Evolutionary conservation across 208 protist genomes (phyloP).

Genomic region (Spongospora subterranea): DNA sequence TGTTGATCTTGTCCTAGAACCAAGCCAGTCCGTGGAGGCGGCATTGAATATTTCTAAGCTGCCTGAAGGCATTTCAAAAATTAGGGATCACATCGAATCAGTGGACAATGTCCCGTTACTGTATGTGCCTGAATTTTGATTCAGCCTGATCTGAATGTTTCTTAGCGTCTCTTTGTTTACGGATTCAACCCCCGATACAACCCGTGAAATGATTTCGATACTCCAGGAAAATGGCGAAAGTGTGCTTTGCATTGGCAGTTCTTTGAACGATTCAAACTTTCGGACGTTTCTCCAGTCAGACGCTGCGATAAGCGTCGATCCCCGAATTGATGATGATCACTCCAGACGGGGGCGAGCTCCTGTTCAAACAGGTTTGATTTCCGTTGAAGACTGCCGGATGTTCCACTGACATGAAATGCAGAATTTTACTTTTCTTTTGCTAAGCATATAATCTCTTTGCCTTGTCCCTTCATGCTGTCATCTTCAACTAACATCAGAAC

Average conservation of each 20-base stretch:
- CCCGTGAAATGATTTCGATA: conserved; percentile 15
- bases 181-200: background rate
- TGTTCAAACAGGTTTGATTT: too few relatives aligned
- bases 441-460: conserved; percentile 8
- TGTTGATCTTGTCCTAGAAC: background rate
- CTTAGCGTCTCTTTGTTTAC: conserved; percentile 7
- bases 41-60: background rate
- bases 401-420: too few relatives aligned
- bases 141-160: too few relatives aligned
- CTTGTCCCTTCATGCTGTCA: background rate
- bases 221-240: conserved; percentile 11
- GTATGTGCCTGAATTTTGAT: too few relatives aligned
- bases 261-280: conserved; percentile 8
- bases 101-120: background rate
- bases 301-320: background rate
- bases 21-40: background rate
- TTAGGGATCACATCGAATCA: background rate
- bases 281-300: background rate
- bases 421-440: background rate
- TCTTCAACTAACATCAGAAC: background rate
- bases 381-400: too few relatives aligned
- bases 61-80: background rate
- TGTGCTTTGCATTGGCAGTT: conserved; percentile 14
- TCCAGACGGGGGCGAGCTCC: background rate
- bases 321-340: conserved; percentile 3